These are phyloP conservation scores for Solanum piurae DNA, from an alignment of 257 asterid species.

Conservation along the genomic window DNA sequence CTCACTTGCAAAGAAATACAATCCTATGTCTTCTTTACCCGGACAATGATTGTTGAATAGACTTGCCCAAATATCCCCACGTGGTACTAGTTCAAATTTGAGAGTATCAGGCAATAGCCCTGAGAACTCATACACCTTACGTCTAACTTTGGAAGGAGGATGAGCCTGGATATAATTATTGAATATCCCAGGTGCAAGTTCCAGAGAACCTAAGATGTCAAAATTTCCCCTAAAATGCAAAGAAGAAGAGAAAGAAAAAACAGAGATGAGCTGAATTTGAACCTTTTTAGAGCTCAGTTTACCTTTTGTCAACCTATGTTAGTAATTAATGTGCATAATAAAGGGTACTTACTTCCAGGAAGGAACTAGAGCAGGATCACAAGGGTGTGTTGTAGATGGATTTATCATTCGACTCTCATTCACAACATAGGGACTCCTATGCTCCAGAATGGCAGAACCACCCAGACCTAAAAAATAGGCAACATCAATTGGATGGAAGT, in stretches of 20 bases:
- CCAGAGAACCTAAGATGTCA: conserved; percentile 12
- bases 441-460: conserved; percentile 3
- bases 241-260: neutral
- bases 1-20: conserved; percentile 50
- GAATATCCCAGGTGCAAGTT: neutral
- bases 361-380: no score
- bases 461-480: conserved; percentile 18
- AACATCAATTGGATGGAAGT: neutral
- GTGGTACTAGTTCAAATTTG: conserved; percentile 34
- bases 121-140: conserved; percentile 39
- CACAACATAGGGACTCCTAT: conserved; percentile 4
- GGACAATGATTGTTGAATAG: conserved; percentile 30
- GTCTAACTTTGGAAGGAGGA: conserved; percentile 38
- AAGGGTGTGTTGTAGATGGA: no score
- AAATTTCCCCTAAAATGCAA: conserved; percentile 48
- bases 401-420: no score
- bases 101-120: conserved; percentile 50
- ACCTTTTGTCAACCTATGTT: neutral
- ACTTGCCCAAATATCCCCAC: conserved; percentile 19
- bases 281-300: neutral
- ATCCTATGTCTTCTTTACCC: conserved; percentile 35
- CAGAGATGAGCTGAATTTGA: neutral
- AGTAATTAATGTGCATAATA: neutral
- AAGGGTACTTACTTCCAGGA: no score
- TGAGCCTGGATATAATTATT: conserved; percentile 34